Percentiles rank a stretch among this genome's conserved stretches.
phyloP scores from a whole-genome alignment of 1,284 basidiomycete species.

The Grifola frondosa region DNA sequence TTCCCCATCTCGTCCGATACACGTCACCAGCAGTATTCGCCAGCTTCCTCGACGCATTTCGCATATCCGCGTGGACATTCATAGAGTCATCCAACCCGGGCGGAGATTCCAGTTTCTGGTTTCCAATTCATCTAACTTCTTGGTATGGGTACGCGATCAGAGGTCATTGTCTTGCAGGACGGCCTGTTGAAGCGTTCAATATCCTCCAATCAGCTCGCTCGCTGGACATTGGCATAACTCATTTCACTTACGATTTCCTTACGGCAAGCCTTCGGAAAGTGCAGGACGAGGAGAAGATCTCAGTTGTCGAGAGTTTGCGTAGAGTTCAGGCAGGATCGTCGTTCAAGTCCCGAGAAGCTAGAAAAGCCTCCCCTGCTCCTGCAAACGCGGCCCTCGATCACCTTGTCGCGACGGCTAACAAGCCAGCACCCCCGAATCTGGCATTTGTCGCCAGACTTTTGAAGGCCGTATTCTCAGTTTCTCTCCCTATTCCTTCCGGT shows the following conservation, averaged over 20 bases:
- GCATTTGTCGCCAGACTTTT: too few relatives aligned
- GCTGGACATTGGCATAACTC: constrained; percentile 10
- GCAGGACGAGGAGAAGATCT: background rate
- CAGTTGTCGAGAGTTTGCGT: constrained; percentile 5
- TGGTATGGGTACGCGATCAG: constrained; percentile 23
- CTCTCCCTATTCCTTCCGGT: too few relatives aligned
- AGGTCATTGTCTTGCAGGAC: constrained; percentile 13
- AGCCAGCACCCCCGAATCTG: too few relatives aligned
- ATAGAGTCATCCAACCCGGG: background rate
- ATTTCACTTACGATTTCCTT: constrained; percentile 13
- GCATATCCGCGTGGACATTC: constrained; percentile 2
- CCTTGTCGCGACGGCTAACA: too few relatives aligned
- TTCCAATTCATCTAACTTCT: too few relatives aligned
- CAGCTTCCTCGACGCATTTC: constrained; percentile 25
- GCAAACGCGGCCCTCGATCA: too few relatives aligned
- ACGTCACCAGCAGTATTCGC: constrained; percentile 13
- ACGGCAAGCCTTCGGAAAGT: constrained; percentile 9
- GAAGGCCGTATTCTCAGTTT: too few relatives aligned
- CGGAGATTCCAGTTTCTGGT: too few relatives aligned
- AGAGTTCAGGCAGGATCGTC: constrained; percentile 1
- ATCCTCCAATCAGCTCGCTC: constrained; percentile 18
- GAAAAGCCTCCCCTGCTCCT: too few relatives aligned
- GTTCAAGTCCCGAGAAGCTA: background rate
- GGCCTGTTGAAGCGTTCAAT: constrained; percentile 15
- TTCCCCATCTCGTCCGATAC: constrained; percentile 24